These are phyloP conservation scores for Colletotrichum coccodes DNA, from an alignment of 2,329 filamentous ascomycete genomes.

Conservation along the genomic window DNA sequence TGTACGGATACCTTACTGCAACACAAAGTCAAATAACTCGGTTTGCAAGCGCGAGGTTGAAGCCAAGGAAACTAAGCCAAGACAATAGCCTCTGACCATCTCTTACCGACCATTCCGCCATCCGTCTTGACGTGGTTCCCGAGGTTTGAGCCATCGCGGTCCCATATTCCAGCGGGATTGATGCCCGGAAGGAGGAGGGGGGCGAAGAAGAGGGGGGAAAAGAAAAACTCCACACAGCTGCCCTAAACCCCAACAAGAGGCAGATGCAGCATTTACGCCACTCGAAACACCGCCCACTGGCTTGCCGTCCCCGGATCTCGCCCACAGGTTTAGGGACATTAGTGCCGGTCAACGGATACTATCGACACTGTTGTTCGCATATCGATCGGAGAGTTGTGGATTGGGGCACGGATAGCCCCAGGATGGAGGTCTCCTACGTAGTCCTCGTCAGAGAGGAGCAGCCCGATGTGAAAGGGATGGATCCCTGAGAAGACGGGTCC, in stretches of 20 bases:
- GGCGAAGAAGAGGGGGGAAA: not conserved
- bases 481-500: slow-evolving; percentile 1
- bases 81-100: slow-evolving; percentile 3
- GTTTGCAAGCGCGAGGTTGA: not conserved
- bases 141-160: slow-evolving; percentile 5
- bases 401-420: not conserved
- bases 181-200: not conserved
- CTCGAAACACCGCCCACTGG: slow-evolving; percentile 13
- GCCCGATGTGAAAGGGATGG: not conserved
- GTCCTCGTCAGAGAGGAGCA: not conserved
- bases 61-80: not conserved
- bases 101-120: slow-evolving; percentile 11
- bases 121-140: slow-evolving; percentile 7
- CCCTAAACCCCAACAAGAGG: slow-evolving; percentile 19
- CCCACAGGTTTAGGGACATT: slow-evolving; percentile 4
- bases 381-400: slow-evolving; percentile 24
- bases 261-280: slow-evolving; percentile 13
- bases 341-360: not conserved
- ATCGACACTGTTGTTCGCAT: slow-evolving; percentile 13
- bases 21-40: not conserved
- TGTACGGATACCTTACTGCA: not conserved
- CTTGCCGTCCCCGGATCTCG: slow-evolving; percentile 24
- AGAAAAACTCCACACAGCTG: not conserved
- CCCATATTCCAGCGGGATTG: slow-evolving; percentile 21
- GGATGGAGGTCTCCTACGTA: not conserved